Evolutionary conservation across 83 land plant genomes (phyloP).

Genomic region (Picea abies): DNA sequence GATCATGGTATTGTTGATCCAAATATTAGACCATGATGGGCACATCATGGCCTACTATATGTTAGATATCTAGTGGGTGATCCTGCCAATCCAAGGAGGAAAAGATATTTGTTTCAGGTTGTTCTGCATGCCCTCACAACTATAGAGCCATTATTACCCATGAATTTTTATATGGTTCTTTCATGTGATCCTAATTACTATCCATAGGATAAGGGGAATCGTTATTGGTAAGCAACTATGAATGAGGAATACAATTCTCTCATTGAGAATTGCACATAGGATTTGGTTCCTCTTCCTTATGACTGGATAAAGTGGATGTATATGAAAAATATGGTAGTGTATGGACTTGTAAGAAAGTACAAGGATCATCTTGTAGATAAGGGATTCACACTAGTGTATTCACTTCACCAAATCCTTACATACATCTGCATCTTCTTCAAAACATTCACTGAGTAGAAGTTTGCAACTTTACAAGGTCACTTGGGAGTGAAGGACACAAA

Average conservation of each 20-base stretch:
- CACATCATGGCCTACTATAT: not conserved
- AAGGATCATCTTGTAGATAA: not conserved
- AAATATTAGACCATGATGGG: not conserved
- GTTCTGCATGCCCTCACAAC: not conserved
- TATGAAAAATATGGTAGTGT: not conserved
- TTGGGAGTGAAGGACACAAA: too few relatives aligned
- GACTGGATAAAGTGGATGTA: not conserved
- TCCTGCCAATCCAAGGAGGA: not conserved
- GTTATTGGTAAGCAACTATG: not conserved
- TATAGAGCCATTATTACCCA: not conserved
- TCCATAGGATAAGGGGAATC: not conserved
- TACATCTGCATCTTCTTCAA: too few relatives aligned
- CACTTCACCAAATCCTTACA: too few relatives aligned
- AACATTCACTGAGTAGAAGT: too few relatives aligned
- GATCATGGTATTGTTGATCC: not conserved
- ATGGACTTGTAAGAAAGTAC: not conserved
- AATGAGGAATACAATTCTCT: not conserved
- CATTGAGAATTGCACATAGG: not conserved
- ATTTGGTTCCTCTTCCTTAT: not conserved
- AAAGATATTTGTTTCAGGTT: not conserved
- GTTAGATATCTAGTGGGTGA: not conserved
- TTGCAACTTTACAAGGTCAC: too few relatives aligned
- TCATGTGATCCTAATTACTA: not conserved
- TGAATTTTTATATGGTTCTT: not conserved
- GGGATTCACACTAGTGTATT: not conserved